Conservation (phyloP, 176 grass and related monocot species). For the Musa acuminata region DNA sequence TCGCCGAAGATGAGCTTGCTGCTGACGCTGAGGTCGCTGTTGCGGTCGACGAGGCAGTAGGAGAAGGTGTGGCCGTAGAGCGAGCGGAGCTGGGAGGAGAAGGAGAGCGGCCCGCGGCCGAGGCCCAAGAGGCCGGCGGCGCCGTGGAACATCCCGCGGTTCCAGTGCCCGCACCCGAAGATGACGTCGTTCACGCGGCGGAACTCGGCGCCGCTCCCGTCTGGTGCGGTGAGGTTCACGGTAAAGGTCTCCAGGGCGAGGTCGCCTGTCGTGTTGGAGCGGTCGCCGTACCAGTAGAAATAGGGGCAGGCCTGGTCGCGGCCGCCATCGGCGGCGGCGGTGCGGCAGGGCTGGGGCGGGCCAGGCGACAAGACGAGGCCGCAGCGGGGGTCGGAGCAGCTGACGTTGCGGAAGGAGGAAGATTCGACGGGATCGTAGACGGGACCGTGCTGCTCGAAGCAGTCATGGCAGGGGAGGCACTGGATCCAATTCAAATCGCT, state of each 20-base stretch:
- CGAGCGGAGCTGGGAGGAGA: slow-evolving; percentile 67
- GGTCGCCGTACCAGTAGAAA: slow-evolving; percentile 97
- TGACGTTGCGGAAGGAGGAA: slow-evolving; percentile 57
- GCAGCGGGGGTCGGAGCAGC: slow-evolving; percentile 58
- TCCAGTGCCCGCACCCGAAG: slow-evolving; percentile 84
- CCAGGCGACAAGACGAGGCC: slow-evolving; percentile 35
- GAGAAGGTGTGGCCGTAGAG: slow-evolving; percentile 82
- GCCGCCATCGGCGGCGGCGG: slow-evolving; percentile 1
- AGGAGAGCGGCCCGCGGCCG: slow-evolving; percentile 75
- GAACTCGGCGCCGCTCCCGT: slow-evolving; percentile 12
- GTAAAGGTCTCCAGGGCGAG: slow-evolving; percentile 78
- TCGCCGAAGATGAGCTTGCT: slow-evolving; percentile 88
- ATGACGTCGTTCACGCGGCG: slow-evolving; percentile 51
- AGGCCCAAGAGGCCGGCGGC: slow-evolving; percentile 74
- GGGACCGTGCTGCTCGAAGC: slow-evolving; percentile 73
- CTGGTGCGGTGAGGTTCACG: slow-evolving; percentile 56
- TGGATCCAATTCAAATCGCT: slow-evolving; percentile 98
- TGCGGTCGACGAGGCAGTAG: slow-evolving; percentile 87
- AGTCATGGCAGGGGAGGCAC: slow-evolving; percentile 69
- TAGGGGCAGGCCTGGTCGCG: slow-evolving; percentile 51
- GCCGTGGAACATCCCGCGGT: slow-evolving; percentile 85
- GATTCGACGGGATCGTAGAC: slow-evolving; percentile 57
- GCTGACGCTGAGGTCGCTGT: slow-evolving; percentile 50
- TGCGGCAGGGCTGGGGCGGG: background rate
- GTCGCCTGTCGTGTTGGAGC: slow-evolving; percentile 82